phyloP scores from a whole-genome alignment of 2,329 filamentous ascomycete species.

The Corynespora cassiicola region DNA sequence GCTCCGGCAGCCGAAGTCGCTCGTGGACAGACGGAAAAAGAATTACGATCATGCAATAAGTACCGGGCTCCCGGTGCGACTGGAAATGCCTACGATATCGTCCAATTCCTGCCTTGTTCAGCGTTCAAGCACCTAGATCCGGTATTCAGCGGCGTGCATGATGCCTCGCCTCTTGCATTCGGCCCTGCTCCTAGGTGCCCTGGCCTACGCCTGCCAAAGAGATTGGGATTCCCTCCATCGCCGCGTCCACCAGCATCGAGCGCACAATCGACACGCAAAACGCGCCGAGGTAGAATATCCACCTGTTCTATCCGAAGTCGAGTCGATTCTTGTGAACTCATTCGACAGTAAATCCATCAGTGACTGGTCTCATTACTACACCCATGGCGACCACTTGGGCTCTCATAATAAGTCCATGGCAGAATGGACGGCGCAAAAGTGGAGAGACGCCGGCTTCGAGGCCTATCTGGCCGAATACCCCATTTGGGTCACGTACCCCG shows the following conservation, averaged over 20 bases:
- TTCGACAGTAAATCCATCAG: constrained; percentile 39
- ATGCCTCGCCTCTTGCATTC: constrained; percentile 14
- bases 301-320: constrained; percentile 23
- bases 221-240: constrained; percentile 23
- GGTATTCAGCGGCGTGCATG: too few relatives aligned
- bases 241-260: constrained; percentile 17
- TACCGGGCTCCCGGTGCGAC: too few relatives aligned
- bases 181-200: constrained; percentile 11
- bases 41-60: too few relatives aligned
- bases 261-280: constrained; percentile 17
- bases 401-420: constrained; percentile 36
- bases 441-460: constrained; percentile 27
- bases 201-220: constrained; percentile 21
- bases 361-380: constrained; percentile 28
- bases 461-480: constrained; percentile 21
- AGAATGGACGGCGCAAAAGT: constrained; percentile 31
- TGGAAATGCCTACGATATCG: too few relatives aligned
- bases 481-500: constrained; percentile 29
- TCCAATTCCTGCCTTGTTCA: too few relatives aligned
- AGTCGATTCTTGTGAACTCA: constrained; percentile 36
- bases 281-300: constrained; percentile 22
- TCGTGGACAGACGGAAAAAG: too few relatives aligned
- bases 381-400: constrained; percentile 33
- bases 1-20: too few relatives aligned
- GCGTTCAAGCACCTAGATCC: too few relatives aligned